A percentile compares a stretch with the other conserved stretches of the same genome.
Evolutionary conservation across 768 basidiomycete genomes (phyloP).

Genomic region (Boletus reticuloceps): DNA sequence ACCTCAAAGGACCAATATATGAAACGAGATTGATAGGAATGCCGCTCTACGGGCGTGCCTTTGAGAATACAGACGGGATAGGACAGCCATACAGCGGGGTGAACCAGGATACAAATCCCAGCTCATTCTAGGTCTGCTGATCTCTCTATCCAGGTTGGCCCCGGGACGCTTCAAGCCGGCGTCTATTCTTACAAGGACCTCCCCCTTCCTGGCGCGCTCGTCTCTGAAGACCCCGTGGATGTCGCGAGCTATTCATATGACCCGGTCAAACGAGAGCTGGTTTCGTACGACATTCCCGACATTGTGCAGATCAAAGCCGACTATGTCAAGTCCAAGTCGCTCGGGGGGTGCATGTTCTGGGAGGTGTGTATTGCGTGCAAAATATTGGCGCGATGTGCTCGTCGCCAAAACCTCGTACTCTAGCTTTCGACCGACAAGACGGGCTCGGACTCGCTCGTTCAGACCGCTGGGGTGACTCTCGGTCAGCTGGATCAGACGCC

Average conservation of each 20-base stretch:
- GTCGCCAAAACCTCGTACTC: background rate
- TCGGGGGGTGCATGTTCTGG: slow-evolving; percentile 78
- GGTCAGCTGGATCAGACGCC: slow-evolving; percentile 56
- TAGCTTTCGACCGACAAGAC: slow-evolving; percentile 59
- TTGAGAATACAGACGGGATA: slow-evolving; percentile 66
- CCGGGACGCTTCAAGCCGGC: slow-evolving; percentile 43
- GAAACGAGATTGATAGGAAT: slow-evolving; percentile 43
- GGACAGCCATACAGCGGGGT: slow-evolving; percentile 69
- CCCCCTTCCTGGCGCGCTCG: slow-evolving; percentile 58
- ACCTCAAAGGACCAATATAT: background rate
- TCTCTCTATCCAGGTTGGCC: slow-evolving; percentile 50
- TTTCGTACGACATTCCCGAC: slow-evolving; percentile 74
- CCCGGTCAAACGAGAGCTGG: slow-evolving; percentile 58
- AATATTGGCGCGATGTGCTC: background rate
- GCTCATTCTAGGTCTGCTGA: background rate
- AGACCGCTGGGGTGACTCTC: slow-evolving; percentile 43
- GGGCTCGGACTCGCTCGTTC: slow-evolving; percentile 57
- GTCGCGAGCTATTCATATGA: slow-evolving; percentile 82
- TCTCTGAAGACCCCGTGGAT: slow-evolving; percentile 64
- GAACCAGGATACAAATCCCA: slow-evolving; percentile 15
- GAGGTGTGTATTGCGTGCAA: slow-evolving; percentile 33
- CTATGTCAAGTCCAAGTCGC: slow-evolving; percentile 57
- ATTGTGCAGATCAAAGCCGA: slow-evolving; percentile 65
- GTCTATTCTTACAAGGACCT: slow-evolving; percentile 72
- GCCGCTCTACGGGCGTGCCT: slow-evolving; percentile 79